A percentile compares a stretch with the other conserved stretches of the same genome.
Evolutionary conservation across 257 asterid species (phyloP).

Genomic region (Agastache rugosa): DNA sequence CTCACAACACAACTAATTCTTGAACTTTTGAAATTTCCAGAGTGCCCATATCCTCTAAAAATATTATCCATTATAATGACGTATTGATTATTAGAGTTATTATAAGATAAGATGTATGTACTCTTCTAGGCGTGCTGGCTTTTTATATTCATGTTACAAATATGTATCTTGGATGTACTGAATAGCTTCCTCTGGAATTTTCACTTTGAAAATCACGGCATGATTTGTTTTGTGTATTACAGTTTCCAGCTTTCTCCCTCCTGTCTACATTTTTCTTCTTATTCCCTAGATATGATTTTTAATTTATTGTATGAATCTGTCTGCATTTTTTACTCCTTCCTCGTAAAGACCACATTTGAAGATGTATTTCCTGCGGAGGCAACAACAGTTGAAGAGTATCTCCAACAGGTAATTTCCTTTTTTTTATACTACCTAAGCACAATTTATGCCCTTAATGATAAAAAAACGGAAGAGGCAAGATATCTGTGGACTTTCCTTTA

Average conservation of each 20-base stretch:
- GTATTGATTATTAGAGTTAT: background rate
- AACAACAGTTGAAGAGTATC: slow-evolving; percentile 90
- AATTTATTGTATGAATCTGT: slow-evolving; percentile 19
- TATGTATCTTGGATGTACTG: background rate
- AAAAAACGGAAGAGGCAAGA: slow-evolving; percentile 1
- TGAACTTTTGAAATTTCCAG: slow-evolving; percentile 11
- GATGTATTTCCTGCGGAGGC: slow-evolving; percentile 99
- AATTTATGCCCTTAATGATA: slow-evolving; percentile 1
- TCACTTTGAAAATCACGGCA: slow-evolving; percentile 16
- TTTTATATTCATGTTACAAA: slow-evolving; percentile 22
- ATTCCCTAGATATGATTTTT: background rate
- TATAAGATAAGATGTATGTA: slow-evolving; percentile 8
- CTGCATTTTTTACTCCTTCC: slow-evolving; percentile 33
- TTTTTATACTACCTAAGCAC: slow-evolving; percentile 18
- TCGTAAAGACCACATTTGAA: slow-evolving; percentile 83
- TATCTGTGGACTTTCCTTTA: slow-evolving; percentile 25
- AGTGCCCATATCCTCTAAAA: slow-evolving; percentile 5
- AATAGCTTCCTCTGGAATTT: slow-evolving; percentile 8
- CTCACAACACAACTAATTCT: slow-evolving; percentile 8
- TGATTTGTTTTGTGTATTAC: slow-evolving; percentile 26
- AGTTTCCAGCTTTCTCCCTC: background rate
- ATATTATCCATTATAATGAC: background rate
- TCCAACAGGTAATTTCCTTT: slow-evolving; percentile 75
- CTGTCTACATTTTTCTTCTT: background rate
- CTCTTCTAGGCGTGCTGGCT: slow-evolving; percentile 16